Evolutionary conservation across 1,139 yeast genomes (phyloP).

Genomic region (Sugiyamaella castrensis): DNA sequence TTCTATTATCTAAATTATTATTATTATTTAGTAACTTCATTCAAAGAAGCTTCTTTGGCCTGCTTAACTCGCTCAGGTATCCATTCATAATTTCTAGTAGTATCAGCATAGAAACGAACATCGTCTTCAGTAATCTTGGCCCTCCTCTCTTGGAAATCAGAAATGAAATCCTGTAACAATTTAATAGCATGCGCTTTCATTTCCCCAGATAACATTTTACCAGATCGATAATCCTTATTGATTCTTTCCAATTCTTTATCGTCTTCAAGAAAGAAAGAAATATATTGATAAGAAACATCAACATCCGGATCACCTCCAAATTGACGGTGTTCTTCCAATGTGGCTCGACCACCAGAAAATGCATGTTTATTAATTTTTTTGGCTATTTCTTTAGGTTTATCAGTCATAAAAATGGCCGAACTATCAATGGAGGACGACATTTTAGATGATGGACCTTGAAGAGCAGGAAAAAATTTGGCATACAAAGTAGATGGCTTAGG

Average conservation of each 20-base stretch:
- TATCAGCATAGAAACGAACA: slow-evolving; percentile 74
- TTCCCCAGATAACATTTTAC: slow-evolving; percentile 88
- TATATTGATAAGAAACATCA: slow-evolving; percentile 92
- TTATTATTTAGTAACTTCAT: neutral
- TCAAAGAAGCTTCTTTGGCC: slow-evolving; percentile 1
- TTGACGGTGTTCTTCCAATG: slow-evolving; percentile 84
- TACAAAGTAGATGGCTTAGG: slow-evolving; percentile 91
- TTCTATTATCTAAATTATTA: neutral
- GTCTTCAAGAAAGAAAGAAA: slow-evolving; percentile 84
- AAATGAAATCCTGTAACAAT: slow-evolving; percentile 73
- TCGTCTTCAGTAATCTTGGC: slow-evolving; percentile 60
- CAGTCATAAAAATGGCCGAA: slow-evolving; percentile 90
- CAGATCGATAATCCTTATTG: slow-evolving; percentile 66
- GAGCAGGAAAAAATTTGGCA: slow-evolving; percentile 96
- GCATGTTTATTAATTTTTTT: slow-evolving; percentile 96
- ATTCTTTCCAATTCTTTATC: slow-evolving; percentile 70
- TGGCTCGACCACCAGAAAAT: slow-evolving; percentile 89
- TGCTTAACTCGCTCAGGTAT: slow-evolving; percentile 41
- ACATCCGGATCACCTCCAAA: slow-evolving; percentile 93
- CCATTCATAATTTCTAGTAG: slow-evolving; percentile 69
- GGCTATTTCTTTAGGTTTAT: slow-evolving; percentile 85
- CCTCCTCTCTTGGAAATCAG: slow-evolving; percentile 77
- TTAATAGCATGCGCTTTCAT: slow-evolving; percentile 86
- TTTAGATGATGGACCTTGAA: slow-evolving; percentile 94
- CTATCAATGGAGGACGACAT: slow-evolving; percentile 92